Evolutionary conservation across 2,329 filamentous ascomycete genomes (phyloP), one percentile per base, ranked within the genome.

Genomic region (Calonectria crousiana): DNA sequence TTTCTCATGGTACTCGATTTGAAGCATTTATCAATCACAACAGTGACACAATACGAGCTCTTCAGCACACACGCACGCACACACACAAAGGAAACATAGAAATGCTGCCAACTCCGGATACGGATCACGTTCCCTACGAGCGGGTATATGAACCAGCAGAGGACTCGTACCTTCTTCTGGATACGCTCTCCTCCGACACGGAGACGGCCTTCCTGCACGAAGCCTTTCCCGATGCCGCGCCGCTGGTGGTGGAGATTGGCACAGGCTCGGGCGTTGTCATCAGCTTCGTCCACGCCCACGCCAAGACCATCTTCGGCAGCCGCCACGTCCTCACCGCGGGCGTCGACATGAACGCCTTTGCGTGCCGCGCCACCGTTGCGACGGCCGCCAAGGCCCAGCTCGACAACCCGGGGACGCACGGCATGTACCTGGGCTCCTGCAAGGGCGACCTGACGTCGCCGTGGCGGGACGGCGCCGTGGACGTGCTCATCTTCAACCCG

Each of bases 101-200:
- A 36, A 98, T 98, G 96, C 91, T 99, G 34, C 96, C 96, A 13
- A 99, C 97, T 1, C 97, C 97, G 18, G 95, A 95, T 72, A 99
- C 97, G 3, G 94, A 94, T 28, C 97, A 99, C 86, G 95, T 98
- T 74, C 91, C 93, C 69, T 98, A 96, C 85, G 91, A 95, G 84
- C 92, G 93, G 70, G 93, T 98, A 79, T 99, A 99, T 86, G 96
- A 98, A 83, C 97, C 97, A 44, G 94, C 96, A 14, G 97, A 99
- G 85, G 97, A 99, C 87, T 98, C 96, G 6, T 99, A 95, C 83
- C 91, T 99, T 56, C 90, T 99, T 64, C 91, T 99, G 36, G 96
- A 99, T 86, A 98, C 96, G 0, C 90, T 99, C 56, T 96, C 96
- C 0, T 93, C 93, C 2, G 73, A 88, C 0, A 83, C 90, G 2